Evolutionary conservation across 345 rosid genomes (phyloP), one percentile per base, ranked within the genome.

Genomic region (Citrus inodora): DNA sequence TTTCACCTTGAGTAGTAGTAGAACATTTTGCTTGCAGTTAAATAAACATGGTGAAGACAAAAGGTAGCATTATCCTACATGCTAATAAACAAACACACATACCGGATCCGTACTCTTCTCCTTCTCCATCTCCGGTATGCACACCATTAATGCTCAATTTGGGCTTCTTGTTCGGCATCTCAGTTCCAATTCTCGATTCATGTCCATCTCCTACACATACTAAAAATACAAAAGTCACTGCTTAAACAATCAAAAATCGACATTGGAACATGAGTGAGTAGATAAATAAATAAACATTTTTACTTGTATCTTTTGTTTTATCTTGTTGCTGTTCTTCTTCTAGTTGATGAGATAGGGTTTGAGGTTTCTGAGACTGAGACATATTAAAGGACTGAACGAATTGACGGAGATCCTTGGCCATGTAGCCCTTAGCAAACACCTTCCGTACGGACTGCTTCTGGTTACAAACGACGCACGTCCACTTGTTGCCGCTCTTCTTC

Each of bases 381-480:
- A 95, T 90, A 67, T 95, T 95, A 81, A 92, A 91, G 28, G 92
- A 85, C 56, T 92, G 98, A 2, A 95, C 93, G 76, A 90, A 90
- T 64, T 59, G 65, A 61, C 98, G 98, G 75, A 95, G 83, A 81
- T 95, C 94, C 77, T 84, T 93, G 73, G 98, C 98, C 82, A 86
- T 78, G 81, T 76, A 81, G 3, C 94, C 91, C 66, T 85, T 88
- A 5, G 94, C 91, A 71, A 92, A 93, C 38, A 95, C 90, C 76
- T 85, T 91, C 51, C 78, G 51, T 19, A 90, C 86, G 19, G 95
- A 95, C 73, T 95, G 97, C 80, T 89, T 95, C 89, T 95, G 89
- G 82, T 93, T 92, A 83, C 94, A 92, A 3, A 93, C 87, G 63
- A 86, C 94, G 81, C 98, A 95, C 19, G 88, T 84, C 98, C 98